Evolutionary conservation across 2,329 filamentous ascomycete genomes (phyloP), one percentile per base, ranked within the genome.

Genomic region (Rachicladosporium sp.): DNA sequence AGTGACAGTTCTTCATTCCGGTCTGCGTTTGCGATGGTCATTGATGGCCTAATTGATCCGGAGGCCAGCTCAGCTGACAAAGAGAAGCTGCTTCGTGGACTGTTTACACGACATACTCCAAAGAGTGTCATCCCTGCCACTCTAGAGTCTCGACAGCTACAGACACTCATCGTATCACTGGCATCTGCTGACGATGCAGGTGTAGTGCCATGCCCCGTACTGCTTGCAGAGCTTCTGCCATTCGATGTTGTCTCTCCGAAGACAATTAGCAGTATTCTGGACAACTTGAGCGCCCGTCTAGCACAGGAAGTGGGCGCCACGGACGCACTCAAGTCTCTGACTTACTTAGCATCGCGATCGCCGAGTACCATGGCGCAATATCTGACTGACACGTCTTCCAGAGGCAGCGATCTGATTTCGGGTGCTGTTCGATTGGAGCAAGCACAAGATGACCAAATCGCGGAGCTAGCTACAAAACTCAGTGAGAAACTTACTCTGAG

Each of bases 91-190:
- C 35, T 62, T 12, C 47, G 46, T 15, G 43, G 47, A 10, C 37
- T 58, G 3, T 50, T 59, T 12, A 47, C 60, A 9, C 57, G 57
- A 1, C 48, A 59, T 4, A 58, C 52, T 34, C 60, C 66, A 0
- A 47, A 59, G 29, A 19, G 11, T 12, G 40, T 35, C 29, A 11
- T 35, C 8, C 46, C 62, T 10, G 61, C 63, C 3, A 50, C 51
- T 4, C 32, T 10, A 4, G 12, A 19, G 3, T 42, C 40, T 8
- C 13, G 4, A n/a, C 31, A 38, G 32, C 32, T 42, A 9, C 40
- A 42, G 32, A 13, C 7, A 2, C 23, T 44, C 21, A 37, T 41
- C 13, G 10, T 11, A 2, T 10, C 15, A 6, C 7, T 41, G 4
- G 30, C 30, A 21, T 30, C 39, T 19, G 30, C 39, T 5, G 15